Evolutionary conservation across 2,329 filamentous ascomycete species (phyloP), one percentile per base, ranked within the genome.

Genomic region (Scorias spongiosa): DNA sequence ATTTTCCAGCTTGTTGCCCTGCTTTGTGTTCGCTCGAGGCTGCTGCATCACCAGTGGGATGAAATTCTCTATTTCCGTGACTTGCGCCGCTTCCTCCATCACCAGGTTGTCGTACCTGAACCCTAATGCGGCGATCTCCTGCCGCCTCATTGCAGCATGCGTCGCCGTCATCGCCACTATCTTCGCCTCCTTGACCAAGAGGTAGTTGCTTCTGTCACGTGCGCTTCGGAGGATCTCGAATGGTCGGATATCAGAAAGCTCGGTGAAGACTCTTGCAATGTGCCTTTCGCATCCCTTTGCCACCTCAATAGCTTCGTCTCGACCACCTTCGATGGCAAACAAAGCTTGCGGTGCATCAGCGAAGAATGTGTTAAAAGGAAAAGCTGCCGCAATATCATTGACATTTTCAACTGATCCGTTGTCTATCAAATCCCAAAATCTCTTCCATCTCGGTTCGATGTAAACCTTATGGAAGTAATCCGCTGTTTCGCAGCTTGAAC

Each of bases 131-230:
- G 86, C 82, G 54, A 98, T 96, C 56, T 96, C 89, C 49, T 85
- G 79, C 49, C 89, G 74, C 48, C 87, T 79, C 74, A 98, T 98
- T 1, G 91, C 91, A 4, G 91, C 93, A 62, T 98, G 91, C 0
- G 93, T 98, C 3, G 88, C 93, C 14, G 91, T 98, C 93, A 98
- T 98, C 46, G 91, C 93, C 51, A 98, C 81, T 49, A 98, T 91
- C 30, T 91, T 81, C n/a, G 93, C 93, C 64, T 96, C 89, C 56
- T 87, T 95, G 5, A 87, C 82, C 29, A 98, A 75, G 5, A 98
- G 76, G 57, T 98, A 98, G 62, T 96, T 96, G 42, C 88, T 83
- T 66, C 93, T 95, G 60, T 98, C 91, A 30, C 84, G 80, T 50
- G 88, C 84, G 44, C 82, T 81, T 42, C 87, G 79, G 44, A 98